phyloP scores from a whole-genome alignment of 495 filamentous ascomycete genomes.

The Viridothelium virens region DNA sequence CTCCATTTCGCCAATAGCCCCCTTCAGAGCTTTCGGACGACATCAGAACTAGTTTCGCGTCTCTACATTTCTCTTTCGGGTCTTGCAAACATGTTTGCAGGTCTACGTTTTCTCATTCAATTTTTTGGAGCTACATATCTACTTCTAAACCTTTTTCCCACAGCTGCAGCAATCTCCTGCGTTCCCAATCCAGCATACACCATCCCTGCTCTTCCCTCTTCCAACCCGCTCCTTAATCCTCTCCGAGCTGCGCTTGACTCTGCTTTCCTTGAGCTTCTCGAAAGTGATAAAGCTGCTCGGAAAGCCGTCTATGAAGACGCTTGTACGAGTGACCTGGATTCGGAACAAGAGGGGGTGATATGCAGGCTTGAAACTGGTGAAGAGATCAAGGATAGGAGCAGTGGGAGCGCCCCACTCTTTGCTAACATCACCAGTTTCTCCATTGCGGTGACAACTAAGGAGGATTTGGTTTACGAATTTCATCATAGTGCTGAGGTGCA shows the following conservation, averaged over 20 bases:
- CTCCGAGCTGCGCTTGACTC: background rate
- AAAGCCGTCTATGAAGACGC: too few species aligned
- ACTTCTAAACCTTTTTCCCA: background rate
- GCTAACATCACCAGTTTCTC: slow-evolving; percentile 2
- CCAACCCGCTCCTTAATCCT: background rate
- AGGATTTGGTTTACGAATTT: background rate
- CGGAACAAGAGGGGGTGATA: too few species aligned
- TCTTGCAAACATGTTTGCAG: background rate
- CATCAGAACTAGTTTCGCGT: too few species aligned
- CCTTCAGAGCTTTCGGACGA: too few species aligned
- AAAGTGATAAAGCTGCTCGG: background rate
- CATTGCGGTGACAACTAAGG: background rate
- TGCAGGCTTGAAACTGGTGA: too few species aligned
- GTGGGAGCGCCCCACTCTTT: background rate
- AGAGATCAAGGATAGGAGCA: too few species aligned
- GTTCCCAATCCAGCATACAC: slow-evolving; percentile 4
- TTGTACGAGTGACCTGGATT: background rate
- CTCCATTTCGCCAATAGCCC: too few species aligned
- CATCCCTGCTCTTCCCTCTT: background rate
- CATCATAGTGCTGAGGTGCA: slow-evolving; percentile 2
- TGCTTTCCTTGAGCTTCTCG: background rate
- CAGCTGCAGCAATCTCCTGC: background rate
- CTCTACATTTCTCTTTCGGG: background rate
- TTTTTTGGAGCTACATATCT: too few species aligned
- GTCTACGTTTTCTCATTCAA: background rate